Conservation (phyloP, 306 rosid species). For the Vigna angularis region DNA sequence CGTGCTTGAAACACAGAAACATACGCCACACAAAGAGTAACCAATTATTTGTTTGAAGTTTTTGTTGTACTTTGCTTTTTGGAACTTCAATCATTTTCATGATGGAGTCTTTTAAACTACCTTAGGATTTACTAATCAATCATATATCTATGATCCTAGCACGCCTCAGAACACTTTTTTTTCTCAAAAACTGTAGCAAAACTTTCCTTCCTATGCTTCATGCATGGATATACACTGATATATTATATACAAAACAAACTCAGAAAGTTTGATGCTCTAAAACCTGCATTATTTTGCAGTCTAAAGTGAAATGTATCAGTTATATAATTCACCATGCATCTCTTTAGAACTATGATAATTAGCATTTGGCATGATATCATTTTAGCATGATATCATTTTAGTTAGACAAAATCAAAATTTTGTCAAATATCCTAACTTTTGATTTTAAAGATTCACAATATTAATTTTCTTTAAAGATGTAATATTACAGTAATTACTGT, state of each 20-base stretch:
- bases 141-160: neutral
- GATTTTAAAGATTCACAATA: no score
- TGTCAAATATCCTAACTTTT: no score
- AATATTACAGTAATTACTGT: no score
- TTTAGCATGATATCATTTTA: no score
- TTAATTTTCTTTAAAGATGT: no score
- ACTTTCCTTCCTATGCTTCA: neutral
- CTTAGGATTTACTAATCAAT: neutral
- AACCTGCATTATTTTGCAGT: neutral
- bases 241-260: neutral
- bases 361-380: neutral
- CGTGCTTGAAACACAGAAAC: conserved; percentile 26
- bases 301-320: neutral
- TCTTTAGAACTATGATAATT: neutral
- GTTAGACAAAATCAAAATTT: no score
- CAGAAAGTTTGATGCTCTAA: neutral
- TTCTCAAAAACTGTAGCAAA: neutral
- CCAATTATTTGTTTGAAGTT: conserved; percentile 33
- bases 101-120: conserved; percentile 30
- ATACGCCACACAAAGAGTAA: conserved; percentile 33
- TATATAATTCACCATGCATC: neutral
- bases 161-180: neutral
- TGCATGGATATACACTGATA: no score
- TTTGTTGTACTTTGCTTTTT: conserved; percentile 37
- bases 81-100: conserved; percentile 36